Conservation (phyloP, 352 stramenopile species). For the Plasmopara halstedii region DNA sequence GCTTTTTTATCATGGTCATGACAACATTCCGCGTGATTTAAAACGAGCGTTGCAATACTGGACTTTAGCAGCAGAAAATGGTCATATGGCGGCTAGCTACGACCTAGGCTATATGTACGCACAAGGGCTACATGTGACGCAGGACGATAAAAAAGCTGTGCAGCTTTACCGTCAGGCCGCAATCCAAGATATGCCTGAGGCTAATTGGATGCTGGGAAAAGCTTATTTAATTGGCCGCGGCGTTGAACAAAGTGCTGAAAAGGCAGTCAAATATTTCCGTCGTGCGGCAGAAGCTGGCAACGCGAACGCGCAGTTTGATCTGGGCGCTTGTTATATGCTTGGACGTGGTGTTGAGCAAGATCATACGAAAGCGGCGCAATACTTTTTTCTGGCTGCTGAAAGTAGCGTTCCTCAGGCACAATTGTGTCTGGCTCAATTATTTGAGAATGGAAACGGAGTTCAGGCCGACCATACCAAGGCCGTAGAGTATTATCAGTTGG, state of each 20-base stretch:
- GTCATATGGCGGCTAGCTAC: constrained; percentile 67
- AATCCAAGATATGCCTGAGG: constrained; percentile 59
- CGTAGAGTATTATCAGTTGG: constrained; percentile 68
- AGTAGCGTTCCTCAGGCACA: constrained; percentile 54
- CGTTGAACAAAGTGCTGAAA: constrained; percentile 16
- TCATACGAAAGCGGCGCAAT: constrained; percentile 49
- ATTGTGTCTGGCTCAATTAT: constrained; percentile 69
- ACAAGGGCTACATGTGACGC: constrained; percentile 51
- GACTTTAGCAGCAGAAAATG: constrained; percentile 41
- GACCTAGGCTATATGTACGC: constrained; percentile 74
- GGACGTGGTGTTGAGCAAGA: constrained; percentile 54
- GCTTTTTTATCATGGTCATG: constrained; percentile 52
- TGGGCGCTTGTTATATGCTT: constrained; percentile 75
- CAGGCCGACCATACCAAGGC: constrained; percentile 45
- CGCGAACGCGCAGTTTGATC: constrained; percentile 60
- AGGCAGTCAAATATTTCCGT: constrained; percentile 49
- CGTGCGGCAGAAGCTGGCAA: constrained; percentile 54
- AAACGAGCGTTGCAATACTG: constrained; percentile 54
- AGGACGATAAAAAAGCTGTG: constrained; percentile 48
- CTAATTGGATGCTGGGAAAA: constrained; percentile 50
- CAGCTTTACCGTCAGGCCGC: constrained; percentile 52
- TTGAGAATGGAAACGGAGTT: constrained; percentile 54
- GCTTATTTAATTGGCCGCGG: constrained; percentile 43
- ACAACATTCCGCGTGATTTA: constrained; percentile 22
- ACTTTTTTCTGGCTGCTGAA: constrained; percentile 66